phyloP scores from a whole-genome alignment of 345 rosid species.

The Brassica napus region DNA sequence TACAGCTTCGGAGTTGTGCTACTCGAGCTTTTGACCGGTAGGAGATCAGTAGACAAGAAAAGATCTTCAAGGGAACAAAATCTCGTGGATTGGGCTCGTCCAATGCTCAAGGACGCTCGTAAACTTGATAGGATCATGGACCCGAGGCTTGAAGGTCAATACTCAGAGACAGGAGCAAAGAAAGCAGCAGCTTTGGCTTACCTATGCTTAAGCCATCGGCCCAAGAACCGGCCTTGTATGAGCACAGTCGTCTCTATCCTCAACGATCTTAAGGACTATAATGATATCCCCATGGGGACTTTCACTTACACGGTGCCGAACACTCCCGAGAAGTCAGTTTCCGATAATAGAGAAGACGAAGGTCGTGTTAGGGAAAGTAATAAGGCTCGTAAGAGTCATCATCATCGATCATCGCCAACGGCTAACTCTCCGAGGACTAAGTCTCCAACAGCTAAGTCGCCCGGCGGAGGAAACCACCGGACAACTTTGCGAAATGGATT shows the following conservation, averaged over 20 bases:
- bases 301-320: conserved; percentile 66
- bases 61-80: conserved; percentile 61
- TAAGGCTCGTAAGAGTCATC: conserved; percentile 44
- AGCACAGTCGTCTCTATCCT: conserved; percentile 58
- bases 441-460: conserved; percentile 36
- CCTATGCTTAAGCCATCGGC: conserved; percentile 73
- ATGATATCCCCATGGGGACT: conserved; percentile 59
- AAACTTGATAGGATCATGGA: conserved; percentile 77
- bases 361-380: conserved; percentile 36
- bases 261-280: conserved; percentile 59
- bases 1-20: conserved; percentile 74
- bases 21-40: conserved; percentile 62
- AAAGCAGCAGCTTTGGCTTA: conserved; percentile 85
- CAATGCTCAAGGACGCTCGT: conserved; percentile 62
- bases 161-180: conserved; percentile 73
- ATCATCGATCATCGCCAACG: conserved; percentile 30
- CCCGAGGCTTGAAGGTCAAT: conserved; percentile 84
- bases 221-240: conserved; percentile 77
- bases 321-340: conserved; percentile 34
- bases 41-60: conserved; percentile 62
- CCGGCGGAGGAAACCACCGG: conserved; percentile 33
- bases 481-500: conserved; percentile 38
- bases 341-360: conserved; percentile 21
- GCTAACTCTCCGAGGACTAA: conserved; percentile 33
- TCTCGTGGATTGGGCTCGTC: conserved; percentile 71